phyloP scores from a whole-genome alignment of 1,284 basidiomycete genomes.

The Mrakiaceae sp. region DNA sequence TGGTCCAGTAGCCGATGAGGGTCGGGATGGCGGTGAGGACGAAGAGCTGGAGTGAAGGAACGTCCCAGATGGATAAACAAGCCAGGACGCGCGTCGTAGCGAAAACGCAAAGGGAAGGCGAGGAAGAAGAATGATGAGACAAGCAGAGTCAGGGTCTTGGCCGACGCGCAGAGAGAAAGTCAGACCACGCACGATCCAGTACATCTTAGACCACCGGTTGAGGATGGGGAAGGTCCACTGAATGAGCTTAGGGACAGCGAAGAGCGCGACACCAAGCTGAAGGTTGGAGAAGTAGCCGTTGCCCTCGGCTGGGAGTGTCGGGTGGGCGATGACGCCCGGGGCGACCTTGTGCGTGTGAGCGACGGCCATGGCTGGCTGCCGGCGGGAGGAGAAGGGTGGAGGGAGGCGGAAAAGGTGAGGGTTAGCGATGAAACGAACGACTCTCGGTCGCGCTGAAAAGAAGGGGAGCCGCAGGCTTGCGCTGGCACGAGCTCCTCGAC shows the following conservation, averaged over 20 bases:
- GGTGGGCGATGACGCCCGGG: slow-evolving; percentile 42
- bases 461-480: no score
- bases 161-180: no score
- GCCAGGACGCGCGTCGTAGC: no score
- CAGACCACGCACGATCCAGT: slow-evolving; percentile 42
- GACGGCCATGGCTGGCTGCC: slow-evolving; percentile 5
- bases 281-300: slow-evolving; percentile 69
- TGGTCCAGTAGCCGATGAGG: slow-evolving; percentile 77
- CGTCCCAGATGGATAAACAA: no score
- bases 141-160: no score
- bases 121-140: no score
- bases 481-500: no score
- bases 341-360: slow-evolving; percentile 8
- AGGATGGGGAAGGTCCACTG: slow-evolving; percentile 63
- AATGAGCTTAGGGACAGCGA: slow-evolving; percentile 68
- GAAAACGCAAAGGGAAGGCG: no score
- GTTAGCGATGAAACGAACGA: not conserved
- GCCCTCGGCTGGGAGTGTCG: slow-evolving; percentile 78
- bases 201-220: slow-evolving; percentile 58
- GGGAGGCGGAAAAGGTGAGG: not conserved
- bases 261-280: slow-evolving; percentile 63
- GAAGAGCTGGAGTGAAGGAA: slow-evolving; percentile 38
- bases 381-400: not conserved
- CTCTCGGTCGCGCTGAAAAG: no score
- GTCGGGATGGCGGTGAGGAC: slow-evolving; percentile 64